Evolutionary conservation across 2,329 filamentous ascomycete genomes (phyloP).

Genomic region (Monosporascus ibericus): DNA sequence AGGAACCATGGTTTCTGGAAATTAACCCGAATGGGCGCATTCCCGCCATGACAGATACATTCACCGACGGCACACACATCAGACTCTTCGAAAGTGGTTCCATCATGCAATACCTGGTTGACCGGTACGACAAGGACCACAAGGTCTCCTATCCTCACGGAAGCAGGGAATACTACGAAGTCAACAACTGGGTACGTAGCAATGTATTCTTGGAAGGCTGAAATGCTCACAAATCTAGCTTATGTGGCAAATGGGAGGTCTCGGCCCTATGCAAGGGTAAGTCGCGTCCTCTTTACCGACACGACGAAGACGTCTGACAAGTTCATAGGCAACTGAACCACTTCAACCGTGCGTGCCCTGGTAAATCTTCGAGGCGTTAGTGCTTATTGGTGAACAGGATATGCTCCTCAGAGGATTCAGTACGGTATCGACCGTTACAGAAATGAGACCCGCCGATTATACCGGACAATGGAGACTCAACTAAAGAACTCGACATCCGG

Average conservation of each 20-base stretch:
- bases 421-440: conserved; percentile 79
- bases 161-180: conserved; percentile 70
- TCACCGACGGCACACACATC: conserved; percentile 66
- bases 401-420: conserved; percentile 74
- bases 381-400: conserved; percentile 36
- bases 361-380: background rate
- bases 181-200: conserved; percentile 63
- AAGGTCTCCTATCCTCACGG: conserved; percentile 75
- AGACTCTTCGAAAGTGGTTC: conserved; percentile 76
- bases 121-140: conserved; percentile 74
- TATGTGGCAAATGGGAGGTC: conserved; percentile 72
- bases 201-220: conserved; percentile 4
- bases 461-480: conserved; percentile 69
- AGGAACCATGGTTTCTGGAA: conserved; percentile 74
- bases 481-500: conserved; percentile 51
- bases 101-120: conserved; percentile 78
- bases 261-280: conserved; percentile 72
- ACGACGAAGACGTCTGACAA: conserved; percentile 4
- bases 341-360: conserved; percentile 53
- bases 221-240: conserved; percentile 31
- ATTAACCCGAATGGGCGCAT: conserved; percentile 95
- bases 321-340: conserved; percentile 65
- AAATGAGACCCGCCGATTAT: conserved; percentile 79
- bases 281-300: background rate
- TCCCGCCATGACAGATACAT: conserved; percentile 76